phyloP scores from a whole-genome alignment of 2,329 filamentous ascomycete species.

The Ascochyta lentis region DNA sequence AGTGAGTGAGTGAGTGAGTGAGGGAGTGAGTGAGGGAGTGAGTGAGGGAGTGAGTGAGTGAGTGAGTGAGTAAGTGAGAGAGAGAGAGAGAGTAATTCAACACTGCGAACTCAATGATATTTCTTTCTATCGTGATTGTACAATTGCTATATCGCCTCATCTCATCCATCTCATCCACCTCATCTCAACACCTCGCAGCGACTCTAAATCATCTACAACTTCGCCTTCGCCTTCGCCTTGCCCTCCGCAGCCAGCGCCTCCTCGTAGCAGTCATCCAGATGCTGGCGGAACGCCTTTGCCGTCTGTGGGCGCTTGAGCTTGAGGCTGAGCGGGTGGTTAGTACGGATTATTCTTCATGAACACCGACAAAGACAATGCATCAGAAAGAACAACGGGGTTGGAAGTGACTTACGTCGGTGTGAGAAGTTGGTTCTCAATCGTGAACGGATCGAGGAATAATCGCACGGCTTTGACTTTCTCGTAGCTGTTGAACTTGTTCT shows the following conservation, averaged over 20 bases:
- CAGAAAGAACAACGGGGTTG: background rate
- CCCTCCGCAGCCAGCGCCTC: constrained; percentile 56
- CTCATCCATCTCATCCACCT: no score
- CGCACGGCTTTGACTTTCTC: constrained; percentile 79
- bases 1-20: no score
- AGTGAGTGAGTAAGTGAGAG: no score
- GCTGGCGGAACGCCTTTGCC: constrained; percentile 65
- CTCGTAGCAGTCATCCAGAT: constrained; percentile 67
- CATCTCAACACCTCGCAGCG: no score
- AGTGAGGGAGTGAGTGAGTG: no score
- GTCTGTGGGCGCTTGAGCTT: constrained; percentile 75
- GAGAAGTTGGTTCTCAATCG: constrained; percentile 87
- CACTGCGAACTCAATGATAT: no score
- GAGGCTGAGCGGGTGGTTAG: constrained; percentile 55
- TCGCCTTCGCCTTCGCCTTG: constrained; percentile 53
- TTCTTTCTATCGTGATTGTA: no score
- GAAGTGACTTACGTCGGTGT: constrained; percentile 77
- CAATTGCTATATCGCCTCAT: no score
- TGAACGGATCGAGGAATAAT: constrained; percentile 87
- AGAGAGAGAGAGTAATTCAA: no score
- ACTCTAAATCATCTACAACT: constrained; percentile 50
- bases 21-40: no score
- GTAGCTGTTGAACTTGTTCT: constrained; percentile 89
- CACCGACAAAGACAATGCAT: background rate
- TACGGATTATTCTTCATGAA: background rate